These are phyloP conservation scores for Cryptococcus maquisensis DNA, from an alignment of 1,284 basidiomycete genomes.

Conservation along the genomic window DNA sequence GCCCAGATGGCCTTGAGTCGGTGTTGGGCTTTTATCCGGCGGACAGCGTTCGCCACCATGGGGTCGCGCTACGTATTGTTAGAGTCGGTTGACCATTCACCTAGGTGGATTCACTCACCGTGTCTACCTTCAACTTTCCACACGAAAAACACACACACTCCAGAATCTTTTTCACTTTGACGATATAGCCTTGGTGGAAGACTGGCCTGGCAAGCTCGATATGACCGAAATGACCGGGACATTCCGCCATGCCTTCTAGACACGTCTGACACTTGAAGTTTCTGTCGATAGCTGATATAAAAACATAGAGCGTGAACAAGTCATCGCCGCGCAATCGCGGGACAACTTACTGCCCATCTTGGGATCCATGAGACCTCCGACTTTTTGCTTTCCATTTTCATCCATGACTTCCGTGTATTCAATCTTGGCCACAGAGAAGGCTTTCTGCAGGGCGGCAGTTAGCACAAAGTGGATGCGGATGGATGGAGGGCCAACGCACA, in stretches of 20 bases:
- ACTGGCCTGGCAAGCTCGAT: conserved; percentile 95
- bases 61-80: conserved; percentile 63
- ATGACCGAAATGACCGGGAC: conserved; percentile 98
- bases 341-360: conserved; percentile 73
- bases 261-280: conserved; percentile 99
- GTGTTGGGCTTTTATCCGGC: conserved; percentile 78
- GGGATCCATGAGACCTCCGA: conserved; percentile 93
- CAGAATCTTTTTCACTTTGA: conserved; percentile 99
- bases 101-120: conserved; percentile 61
- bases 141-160: conserved; percentile 99
- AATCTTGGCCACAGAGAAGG: conserved; percentile 95
- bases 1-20: conserved; percentile 83
- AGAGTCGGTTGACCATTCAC: conserved; percentile 25
- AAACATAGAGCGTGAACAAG: conserved; percentile 22
- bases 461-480: background rate
- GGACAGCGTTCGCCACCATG: conserved; percentile 74
- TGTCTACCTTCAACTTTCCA: conserved; percentile 94
- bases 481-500: conserved; percentile 50
- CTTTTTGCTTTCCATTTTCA: conserved; percentile 81
- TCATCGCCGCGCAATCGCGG: conserved; percentile 8
- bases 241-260: conserved; percentile 96
- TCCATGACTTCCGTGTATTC: conserved; percentile 99
- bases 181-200: conserved; percentile 95
- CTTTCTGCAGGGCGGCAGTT: conserved; percentile 64
- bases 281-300: conserved; percentile 70